phyloP scores from a whole-genome alignment of 768 basidiomycete species.

The Boletus rubroflammeus region DNA sequence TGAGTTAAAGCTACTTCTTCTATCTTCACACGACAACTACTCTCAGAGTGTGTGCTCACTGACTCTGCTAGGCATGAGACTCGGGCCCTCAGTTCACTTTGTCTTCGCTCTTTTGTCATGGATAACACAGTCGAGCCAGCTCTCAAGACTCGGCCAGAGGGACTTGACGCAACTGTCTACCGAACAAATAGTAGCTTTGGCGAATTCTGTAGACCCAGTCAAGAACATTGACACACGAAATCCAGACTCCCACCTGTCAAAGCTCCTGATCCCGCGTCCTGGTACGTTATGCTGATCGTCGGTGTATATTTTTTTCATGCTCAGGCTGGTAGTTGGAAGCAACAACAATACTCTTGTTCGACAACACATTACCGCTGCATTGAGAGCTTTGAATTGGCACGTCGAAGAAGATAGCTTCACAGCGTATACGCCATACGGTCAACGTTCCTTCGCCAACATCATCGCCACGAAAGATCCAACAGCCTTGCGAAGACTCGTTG shows the following conservation, averaged over 20 bases:
- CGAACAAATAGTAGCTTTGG: constrained; percentile 48
- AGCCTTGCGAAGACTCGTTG: constrained; percentile 73
- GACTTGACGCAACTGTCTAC: constrained; percentile 44
- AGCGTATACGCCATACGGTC: constrained; percentile 76
- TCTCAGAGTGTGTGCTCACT: background rate
- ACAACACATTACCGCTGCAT: constrained; percentile 70
- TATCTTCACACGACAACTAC: constrained; percentile 15
- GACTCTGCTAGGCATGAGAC: constrained; percentile 14
- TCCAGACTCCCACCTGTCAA: constrained; percentile 71
- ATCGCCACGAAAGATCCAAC: constrained; percentile 93
- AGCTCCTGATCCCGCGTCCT: constrained; percentile 80
- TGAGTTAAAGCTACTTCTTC: too few relatives aligned
- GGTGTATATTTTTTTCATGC: background rate
- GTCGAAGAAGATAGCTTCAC: constrained; percentile 82
- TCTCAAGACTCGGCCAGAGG: constrained; percentile 35
- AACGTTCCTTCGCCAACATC: constrained; percentile 79
- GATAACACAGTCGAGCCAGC: constrained; percentile 26
- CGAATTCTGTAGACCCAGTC: constrained; percentile 57
- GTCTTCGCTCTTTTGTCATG: constrained; percentile 18
- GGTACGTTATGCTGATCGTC: constrained; percentile 42
- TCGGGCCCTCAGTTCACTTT: constrained; percentile 1
- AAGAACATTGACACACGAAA: constrained; percentile 64
- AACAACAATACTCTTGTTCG: constrained; percentile 79
- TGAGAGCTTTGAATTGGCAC: constrained; percentile 79
- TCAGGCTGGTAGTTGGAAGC: constrained; percentile 51